These are phyloP conservation scores for Pelargonium myrrhifolium DNA, from an alignment of 441 rosid species.

Conservation along the genomic window DNA sequence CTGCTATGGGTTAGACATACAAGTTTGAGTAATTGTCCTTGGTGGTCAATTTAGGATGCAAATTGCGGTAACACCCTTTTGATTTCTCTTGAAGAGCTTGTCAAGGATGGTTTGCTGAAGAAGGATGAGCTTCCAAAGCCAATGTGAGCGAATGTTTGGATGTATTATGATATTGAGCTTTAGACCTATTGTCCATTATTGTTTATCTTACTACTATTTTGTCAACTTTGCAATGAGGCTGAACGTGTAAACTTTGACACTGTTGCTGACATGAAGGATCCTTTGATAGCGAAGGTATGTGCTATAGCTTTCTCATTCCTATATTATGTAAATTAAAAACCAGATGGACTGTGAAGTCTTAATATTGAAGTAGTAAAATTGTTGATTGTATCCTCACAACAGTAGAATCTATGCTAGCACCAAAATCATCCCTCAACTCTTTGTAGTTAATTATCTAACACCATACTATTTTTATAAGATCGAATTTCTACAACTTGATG, in stretches of 20 bases:
- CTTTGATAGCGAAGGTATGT: constrained; percentile 66
- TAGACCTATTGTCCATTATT: constrained; percentile 2
- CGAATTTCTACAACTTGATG: background rate
- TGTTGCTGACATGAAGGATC: constrained; percentile 57
- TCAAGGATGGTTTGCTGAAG: constrained; percentile 62
- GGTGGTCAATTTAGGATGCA: constrained; percentile 58
- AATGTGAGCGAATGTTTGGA: constrained; percentile 33
- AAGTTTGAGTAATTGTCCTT: background rate
- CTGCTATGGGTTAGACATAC: background rate
- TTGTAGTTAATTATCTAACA: background rate
- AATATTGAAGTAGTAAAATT: background rate
- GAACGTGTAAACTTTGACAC: constrained; percentile 56
- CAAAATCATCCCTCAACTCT: constrained; percentile 4
- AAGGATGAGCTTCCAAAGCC: constrained; percentile 69
- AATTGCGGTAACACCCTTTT: constrained; percentile 85
- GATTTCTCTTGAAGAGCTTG: constrained; percentile 91
- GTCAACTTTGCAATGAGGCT: constrained; percentile 36
- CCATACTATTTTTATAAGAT: background rate
- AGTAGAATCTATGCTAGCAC: constrained; percentile 1
- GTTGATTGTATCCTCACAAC: background rate
- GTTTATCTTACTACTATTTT: constrained; percentile 7
- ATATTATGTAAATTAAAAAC: background rate
- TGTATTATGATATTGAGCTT: constrained; percentile 5
- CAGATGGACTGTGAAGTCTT: background rate
- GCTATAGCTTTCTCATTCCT: background rate